A percentile compares a stretch with the other conserved stretches of the same genome.
Evolutionary conservation across 2,329 filamentous ascomycete genomes (phyloP).

Genomic region (Fusarium pseudocircinatum): DNA sequence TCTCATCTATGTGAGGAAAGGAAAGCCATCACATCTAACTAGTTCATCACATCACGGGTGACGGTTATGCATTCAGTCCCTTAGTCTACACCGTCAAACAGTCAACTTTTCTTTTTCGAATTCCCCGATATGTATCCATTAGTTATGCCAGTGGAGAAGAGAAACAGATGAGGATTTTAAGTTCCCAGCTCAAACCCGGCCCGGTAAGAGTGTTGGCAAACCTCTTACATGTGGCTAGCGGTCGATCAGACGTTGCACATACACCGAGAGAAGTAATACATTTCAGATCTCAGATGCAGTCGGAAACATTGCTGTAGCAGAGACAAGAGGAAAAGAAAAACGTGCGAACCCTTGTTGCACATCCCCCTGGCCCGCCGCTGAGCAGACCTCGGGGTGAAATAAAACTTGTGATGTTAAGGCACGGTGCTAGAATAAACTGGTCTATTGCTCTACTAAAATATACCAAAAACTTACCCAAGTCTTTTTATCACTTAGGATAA

Average conservation of each 20-base stretch:
- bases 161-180: slow-evolving; percentile 13
- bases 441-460: background rate
- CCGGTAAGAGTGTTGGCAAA: slow-evolving; percentile 31
- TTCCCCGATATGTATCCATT: background rate
- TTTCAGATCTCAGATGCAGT: slow-evolving; percentile 30
- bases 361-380: slow-evolving; percentile 38
- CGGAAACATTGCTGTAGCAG: slow-evolving; percentile 17
- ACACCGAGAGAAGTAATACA: slow-evolving; percentile 19
- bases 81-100: background rate
- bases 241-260: slow-evolving; percentile 39
- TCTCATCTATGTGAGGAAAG: background rate
- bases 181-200: slow-evolving; percentile 34
- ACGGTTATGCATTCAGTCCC: background rate
- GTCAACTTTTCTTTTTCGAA: slow-evolving; percentile 10
- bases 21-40: slow-evolving; percentile 25
- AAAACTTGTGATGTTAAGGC: background rate
- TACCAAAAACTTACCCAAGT: background rate
- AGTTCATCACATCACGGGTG: slow-evolving; percentile 35
- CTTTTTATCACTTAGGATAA: background rate
- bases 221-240: slow-evolving; percentile 33
- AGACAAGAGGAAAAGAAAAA: slow-evolving; percentile 15
- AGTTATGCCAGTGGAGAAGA: background rate
- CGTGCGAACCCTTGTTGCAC: slow-evolving; percentile 37
- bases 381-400: background rate
- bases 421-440: background rate